Evolutionary conservation across 768 basidiomycete genomes (phyloP), one percentile per base, ranked within the genome.

Genomic region (Boletus rubropictus): DNA sequence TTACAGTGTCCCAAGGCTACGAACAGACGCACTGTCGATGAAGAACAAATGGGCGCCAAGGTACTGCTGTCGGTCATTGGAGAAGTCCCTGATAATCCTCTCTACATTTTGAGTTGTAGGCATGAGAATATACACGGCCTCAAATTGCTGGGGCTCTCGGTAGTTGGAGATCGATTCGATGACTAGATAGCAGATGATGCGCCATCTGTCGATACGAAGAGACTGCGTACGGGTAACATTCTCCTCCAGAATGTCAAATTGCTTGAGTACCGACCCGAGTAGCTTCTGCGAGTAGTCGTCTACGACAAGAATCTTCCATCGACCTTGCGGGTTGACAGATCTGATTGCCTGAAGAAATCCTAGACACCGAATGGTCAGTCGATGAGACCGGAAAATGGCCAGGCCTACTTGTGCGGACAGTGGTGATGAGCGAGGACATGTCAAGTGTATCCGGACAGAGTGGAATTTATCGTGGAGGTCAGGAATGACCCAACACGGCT

Each of bases 241-340:
- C 75, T 96, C 91, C 65, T 92, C 85, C 46, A 98, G 68, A 46
- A 98, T 88, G 65, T 99, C 95, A 58, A 89, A 92, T 63, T 90
- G 85, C 69, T 91, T 92, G 57, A 97, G 76, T 4, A 94, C 90
- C 8, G 86, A 80, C 51, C 83, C 79, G 38, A 99, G 68, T 44
- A 98, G 70, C 63, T 77, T 81, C 67, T 93, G 85, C 21, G 93
- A 85, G 68, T 89, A 80, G 54, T 93, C 90, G 66, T 99, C 96
- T 44, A 98, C 88, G 49, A 99, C 92, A 36, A 98, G 80, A 56
- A 96, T 87, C 79, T 99, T 99, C 96, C 96, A 99, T 77, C 81
- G 73, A 48, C 80, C 81, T 17, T 86, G 82, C 3, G 94, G 89
- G 61, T 86, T 81, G 39, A 91, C 89, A 37, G 89, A 88, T 64